Percentiles rank a stretch among this genome's conserved stretches.
These are phyloP conservation scores for Spizellomyces punctatus DNA, from an alignment of 192 early-diverging fungal genomes.

Conservation along the genomic window DNA sequence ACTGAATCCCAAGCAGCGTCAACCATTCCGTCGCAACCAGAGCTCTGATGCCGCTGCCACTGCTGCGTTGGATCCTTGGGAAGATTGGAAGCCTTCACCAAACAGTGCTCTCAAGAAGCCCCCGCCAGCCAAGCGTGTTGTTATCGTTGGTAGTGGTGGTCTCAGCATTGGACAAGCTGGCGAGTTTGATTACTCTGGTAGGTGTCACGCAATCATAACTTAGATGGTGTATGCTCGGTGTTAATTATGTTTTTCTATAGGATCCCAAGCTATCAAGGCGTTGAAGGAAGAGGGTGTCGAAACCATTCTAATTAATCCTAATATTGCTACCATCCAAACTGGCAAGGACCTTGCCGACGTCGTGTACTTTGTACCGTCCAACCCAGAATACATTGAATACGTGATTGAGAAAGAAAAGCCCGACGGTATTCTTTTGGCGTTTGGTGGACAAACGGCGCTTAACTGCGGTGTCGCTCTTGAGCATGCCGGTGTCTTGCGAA, in stretches of 20 bases:
- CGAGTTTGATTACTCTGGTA: slow-evolving; percentile 93
- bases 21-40: slow-evolving; percentile 22
- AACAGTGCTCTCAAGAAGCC: slow-evolving; percentile 22
- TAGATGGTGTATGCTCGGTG: slow-evolving; percentile 4
- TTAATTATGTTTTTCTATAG: slow-evolving; percentile 34
- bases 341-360: slow-evolving; percentile 88
- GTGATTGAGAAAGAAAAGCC: slow-evolving; percentile 93
- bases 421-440: slow-evolving; percentile 93
- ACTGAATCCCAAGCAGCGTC: background rate
- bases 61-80: background rate
- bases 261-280: slow-evolving; percentile 97
- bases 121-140: slow-evolving; percentile 52
- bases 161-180: slow-evolving; percentile 97
- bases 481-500: slow-evolving; percentile 77
- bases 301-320: slow-evolving; percentile 98
- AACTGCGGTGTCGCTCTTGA: slow-evolving; percentile 94
- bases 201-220: slow-evolving; percentile 48
- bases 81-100: slow-evolving; percentile 25
- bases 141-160: slow-evolving; percentile 95
- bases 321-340: slow-evolving; percentile 99
- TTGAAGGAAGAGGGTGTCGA: slow-evolving; percentile 87
- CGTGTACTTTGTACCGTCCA: slow-evolving; percentile 96
- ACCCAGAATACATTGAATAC: slow-evolving; percentile 86
- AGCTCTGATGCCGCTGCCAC: background rate
- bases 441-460: slow-evolving; percentile 95